These are phyloP conservation scores for Podosphaera xanthii DNA, from an alignment of 2,329 filamentous ascomycete genomes.

Conservation along the genomic window DNA sequence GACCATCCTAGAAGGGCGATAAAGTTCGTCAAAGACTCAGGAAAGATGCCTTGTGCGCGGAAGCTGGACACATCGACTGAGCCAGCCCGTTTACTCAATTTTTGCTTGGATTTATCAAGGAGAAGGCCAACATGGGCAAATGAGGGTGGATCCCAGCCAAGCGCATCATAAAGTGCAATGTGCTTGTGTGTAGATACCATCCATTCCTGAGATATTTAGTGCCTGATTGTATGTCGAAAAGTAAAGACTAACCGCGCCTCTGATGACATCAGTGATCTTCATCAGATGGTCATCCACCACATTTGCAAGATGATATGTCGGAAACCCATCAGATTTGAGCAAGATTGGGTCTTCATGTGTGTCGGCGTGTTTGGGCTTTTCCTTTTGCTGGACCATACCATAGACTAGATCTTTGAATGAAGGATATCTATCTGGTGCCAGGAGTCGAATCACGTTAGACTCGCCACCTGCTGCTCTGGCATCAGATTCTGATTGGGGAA, in stretches of 20 bases:
- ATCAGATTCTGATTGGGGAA: conserved; percentile 44
- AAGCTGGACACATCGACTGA: conserved; percentile 36
- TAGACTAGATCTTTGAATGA: conserved; percentile 61
- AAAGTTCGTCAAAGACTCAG: conserved; percentile 54
- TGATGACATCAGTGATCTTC: conserved; percentile 86
- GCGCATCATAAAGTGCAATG: conserved; percentile 50
- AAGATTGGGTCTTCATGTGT: conserved; percentile 64
- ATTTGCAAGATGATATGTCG: conserved; percentile 93
- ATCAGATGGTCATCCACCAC: conserved; percentile 92
- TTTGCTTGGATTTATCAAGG: conserved; percentile 42
- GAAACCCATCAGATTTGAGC: conserved; percentile 74
- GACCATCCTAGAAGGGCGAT: conserved; percentile 71
- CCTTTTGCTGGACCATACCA: conserved; percentile 33
- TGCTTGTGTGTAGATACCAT: conserved; percentile 77
- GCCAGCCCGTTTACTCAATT: conserved; percentile 68
- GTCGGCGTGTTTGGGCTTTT: neutral
- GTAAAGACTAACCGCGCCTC: conserved; percentile 40
- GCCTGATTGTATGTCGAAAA: neutral
- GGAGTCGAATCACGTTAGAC: conserved; percentile 55
- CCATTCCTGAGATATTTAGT: conserved; percentile 44
- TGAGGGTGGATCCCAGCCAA: conserved; percentile 48
- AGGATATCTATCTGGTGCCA: conserved; percentile 35
- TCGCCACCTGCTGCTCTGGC: conserved; percentile 47
- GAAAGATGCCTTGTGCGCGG: conserved; percentile 34
- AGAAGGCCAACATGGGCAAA: conserved; percentile 67